Percentiles rank a stretch among this genome's conserved stretches.
Conservation (phyloP, 257 asterid species). For the Nicotiana paniculata region DNA sequence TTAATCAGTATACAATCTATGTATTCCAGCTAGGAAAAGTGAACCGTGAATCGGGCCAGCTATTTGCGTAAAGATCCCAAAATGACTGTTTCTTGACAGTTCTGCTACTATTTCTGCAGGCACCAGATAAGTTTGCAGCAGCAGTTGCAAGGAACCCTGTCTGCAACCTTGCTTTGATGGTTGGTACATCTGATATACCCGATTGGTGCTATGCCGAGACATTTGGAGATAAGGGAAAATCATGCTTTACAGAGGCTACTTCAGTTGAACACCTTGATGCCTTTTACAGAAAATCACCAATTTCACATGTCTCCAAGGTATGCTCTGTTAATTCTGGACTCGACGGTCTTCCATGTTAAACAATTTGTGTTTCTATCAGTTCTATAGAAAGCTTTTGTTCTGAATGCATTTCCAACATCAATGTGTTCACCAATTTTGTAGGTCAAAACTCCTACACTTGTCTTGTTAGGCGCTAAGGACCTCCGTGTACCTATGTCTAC, state of each 20-base stretch:
- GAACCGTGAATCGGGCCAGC: too few relatives aligned
- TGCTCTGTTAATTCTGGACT: slow-evolving; percentile 3
- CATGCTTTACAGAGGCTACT: slow-evolving; percentile 63
- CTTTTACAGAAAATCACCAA: slow-evolving; percentile 75
- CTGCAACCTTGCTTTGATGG: slow-evolving; percentile 92
- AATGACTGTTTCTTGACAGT: background rate
- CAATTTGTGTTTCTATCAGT: background rate
- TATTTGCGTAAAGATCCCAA: too few relatives aligned
- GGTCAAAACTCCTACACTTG: slow-evolving; percentile 83
- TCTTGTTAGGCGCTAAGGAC: slow-evolving; percentile 87
- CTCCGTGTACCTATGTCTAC: slow-evolving; percentile 83
- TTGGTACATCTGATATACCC: slow-evolving; percentile 87
- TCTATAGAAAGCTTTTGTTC: background rate
- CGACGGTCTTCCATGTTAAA: background rate
- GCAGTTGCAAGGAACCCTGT: slow-evolving; percentile 94
- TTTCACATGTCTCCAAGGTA: slow-evolving; percentile 74
- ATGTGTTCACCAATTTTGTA: slow-evolving; percentile 22
- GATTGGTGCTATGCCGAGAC: slow-evolving; percentile 82
- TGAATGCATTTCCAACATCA: background rate
- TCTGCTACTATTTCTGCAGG: slow-evolving; percentile 34
- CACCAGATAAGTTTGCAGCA: slow-evolving; percentile 81
- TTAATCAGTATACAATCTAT: too few relatives aligned
- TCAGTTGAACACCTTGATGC: slow-evolving; percentile 62
- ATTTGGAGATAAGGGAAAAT: slow-evolving; percentile 61
- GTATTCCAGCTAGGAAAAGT: too few relatives aligned